Evolutionary conservation across 2,329 filamentous ascomycete species (phyloP).

Genomic region (Ambrosiella beaveri): DNA sequence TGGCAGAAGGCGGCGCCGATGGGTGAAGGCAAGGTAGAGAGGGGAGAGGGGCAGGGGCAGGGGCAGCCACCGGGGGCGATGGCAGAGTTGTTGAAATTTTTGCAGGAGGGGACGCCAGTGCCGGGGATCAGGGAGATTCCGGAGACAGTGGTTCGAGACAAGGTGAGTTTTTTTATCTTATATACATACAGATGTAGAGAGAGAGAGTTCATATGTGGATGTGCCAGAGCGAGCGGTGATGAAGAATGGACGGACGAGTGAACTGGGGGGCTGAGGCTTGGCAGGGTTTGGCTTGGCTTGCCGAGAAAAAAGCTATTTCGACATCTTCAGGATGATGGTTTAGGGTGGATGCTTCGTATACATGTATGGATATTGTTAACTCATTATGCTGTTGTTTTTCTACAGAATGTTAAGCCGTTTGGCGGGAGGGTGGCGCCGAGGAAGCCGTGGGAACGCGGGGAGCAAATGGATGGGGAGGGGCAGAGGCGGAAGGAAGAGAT

Average conservation of each 20-base stretch:
- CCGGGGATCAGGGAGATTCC: slow-evolving; percentile 81
- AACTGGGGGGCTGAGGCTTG: no score
- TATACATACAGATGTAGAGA: no score
- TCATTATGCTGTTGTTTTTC: background rate
- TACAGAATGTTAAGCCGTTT: slow-evolving; percentile 11
- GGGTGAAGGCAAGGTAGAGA: slow-evolving; percentile 29
- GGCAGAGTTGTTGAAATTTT: slow-evolving; percentile 68
- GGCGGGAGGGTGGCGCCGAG: slow-evolving; percentile 8
- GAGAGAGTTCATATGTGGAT: background rate
- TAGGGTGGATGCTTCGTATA: background rate
- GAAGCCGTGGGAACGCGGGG: slow-evolving; percentile 11
- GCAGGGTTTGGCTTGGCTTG: no score
- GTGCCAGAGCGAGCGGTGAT: background rate
- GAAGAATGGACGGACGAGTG: no score
- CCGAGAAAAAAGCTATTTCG: no score
- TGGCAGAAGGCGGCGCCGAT: slow-evolving; percentile 36
- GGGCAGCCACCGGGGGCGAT: slow-evolving; percentile 31
- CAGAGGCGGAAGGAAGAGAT: background rate
- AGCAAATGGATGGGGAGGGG: background rate
- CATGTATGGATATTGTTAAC: background rate
- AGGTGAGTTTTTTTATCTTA: slow-evolving; percentile 31
- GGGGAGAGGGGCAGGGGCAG: slow-evolving; percentile 13
- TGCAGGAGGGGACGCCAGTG: slow-evolving; percentile 65
- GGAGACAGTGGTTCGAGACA: slow-evolving; percentile 54
- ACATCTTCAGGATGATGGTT: background rate